phyloP scores from a whole-genome alignment of 257 asterid species.

The Sherardia arvensis region DNA sequence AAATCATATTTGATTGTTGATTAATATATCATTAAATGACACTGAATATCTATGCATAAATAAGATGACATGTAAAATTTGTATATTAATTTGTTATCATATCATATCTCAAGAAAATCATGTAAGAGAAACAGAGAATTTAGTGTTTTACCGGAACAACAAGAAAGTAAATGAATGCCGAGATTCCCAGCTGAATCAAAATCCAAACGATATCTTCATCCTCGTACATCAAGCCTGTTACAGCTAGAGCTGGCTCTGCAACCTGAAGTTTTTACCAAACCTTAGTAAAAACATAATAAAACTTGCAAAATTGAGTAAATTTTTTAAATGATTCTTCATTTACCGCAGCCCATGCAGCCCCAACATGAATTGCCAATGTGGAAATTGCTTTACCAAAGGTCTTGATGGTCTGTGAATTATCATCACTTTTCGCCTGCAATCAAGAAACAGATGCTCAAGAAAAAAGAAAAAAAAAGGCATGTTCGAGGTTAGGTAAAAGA shows the following conservation, averaged over 20 bases:
- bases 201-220: constrained; percentile 49
- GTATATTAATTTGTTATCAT: no score
- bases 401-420: constrained; percentile 14
- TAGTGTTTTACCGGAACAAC: constrained; percentile 59
- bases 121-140: no score
- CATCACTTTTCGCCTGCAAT: constrained; percentile 21
- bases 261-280: constrained; percentile 19
- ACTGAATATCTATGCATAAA: no score
- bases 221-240: constrained; percentile 55
- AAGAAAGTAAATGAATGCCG: constrained; percentile 68
- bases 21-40: no score
- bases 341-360: constrained; percentile 53
- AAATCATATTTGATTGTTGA: no score
- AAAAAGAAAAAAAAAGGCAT: not conserved
- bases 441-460: not conserved
- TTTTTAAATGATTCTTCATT: not conserved
- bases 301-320: not conserved
- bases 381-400: constrained; percentile 20
- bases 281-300: not conserved
- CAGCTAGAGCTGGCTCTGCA: constrained; percentile 60
- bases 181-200: constrained; percentile 54
- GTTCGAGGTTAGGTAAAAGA: not conserved
- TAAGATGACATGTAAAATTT: no score
- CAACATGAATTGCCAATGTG: constrained; percentile 48
- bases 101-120: no score